Base-by-base conservation (phyloP, 305 asterid species). In the Plantago rigida region DNA sequence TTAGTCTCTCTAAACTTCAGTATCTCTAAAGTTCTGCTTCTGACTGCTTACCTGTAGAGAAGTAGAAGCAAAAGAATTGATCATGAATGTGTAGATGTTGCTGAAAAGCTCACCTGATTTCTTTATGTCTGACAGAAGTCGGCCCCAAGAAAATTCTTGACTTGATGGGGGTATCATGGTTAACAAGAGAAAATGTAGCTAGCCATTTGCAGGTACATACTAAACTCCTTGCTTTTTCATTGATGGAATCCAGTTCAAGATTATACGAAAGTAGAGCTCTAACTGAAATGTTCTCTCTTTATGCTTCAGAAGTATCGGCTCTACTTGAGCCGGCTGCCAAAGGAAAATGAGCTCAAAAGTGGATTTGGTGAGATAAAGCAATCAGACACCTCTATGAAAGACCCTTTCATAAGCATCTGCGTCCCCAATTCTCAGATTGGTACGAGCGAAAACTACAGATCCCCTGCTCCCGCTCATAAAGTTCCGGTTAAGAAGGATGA, bases 121-220 rank as follows among this genome's bases (percentile, higher is more conserved):
- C 13, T 26, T 42, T 44, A 51, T 59, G 55, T 68, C 48, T 54
- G 66, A 63, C 90, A 91, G 98, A 88, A 77, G 94, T 83, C 42
- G 98, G 96, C 41, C 98, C 98, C 17, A 91, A 88, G 89, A 91
- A 91, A 66, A 84, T 91, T 63, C 93, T 88, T 3, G 98, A 91
- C 75, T 72, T 81, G 75, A 91, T 91, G 98, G 92, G 82, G 55
- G 88, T 88, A 51, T 86, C 94, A 7, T 82, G 98, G 98, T 68
- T 91, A 60, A 88, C 95, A 1, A 77, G 98, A 71, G 98, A 91
- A 62, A 86, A 88, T 57, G 96, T 91, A 34, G 96, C 98, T 26
- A 88, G 98, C 68, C 98, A 91, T 76, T 76, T 91, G 69, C 98
- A 91, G 95, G 98, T 91, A 77, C 60, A 14, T 17, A 26, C 60